A percentile compares a stretch with the other conserved stretches of the same genome.
phyloP scores from a whole-genome alignment of 306 rosid genomes.

The Cicer bijugum region DNA sequence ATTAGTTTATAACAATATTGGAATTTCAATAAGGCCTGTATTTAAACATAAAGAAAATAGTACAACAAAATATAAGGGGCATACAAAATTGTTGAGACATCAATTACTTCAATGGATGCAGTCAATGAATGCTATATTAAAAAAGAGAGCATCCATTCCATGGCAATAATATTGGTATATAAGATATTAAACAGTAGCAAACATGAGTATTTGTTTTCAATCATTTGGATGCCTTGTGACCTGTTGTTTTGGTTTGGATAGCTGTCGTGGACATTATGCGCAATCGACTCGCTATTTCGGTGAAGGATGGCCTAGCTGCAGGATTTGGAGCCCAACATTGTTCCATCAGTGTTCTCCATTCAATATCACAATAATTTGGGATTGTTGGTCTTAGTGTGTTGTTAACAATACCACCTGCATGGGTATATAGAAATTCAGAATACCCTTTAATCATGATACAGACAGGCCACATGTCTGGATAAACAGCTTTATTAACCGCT shows the following conservation, averaged over 20 bases:
- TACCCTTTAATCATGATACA: neutral
- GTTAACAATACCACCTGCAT: slow-evolving; percentile 85
- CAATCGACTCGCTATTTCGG: slow-evolving; percentile 74
- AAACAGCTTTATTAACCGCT: neutral
- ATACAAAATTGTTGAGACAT: slow-evolving; percentile 25
- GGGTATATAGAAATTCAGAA: slow-evolving; percentile 6
- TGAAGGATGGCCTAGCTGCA: slow-evolving; percentile 70
- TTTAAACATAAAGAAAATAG: slow-evolving; percentile 18
- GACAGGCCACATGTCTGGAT: neutral
- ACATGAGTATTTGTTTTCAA: neutral
- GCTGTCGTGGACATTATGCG: slow-evolving; percentile 75
- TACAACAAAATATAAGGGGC: slow-evolving; percentile 18
- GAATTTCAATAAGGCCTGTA: neutral
- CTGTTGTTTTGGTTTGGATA: slow-evolving; percentile 57
- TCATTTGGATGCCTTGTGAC: slow-evolving; percentile 49
- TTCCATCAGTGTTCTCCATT: slow-evolving; percentile 87
- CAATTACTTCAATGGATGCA: slow-evolving; percentile 26
- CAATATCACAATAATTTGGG: slow-evolving; percentile 70
- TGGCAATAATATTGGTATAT: slow-evolving; percentile 2
- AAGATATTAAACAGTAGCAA: neutral
- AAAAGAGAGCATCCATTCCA: neutral
- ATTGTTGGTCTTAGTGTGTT: slow-evolving; percentile 80
- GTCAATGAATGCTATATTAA: slow-evolving; percentile 28
- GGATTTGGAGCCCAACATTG: slow-evolving; percentile 94
- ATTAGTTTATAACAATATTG: slow-evolving; percentile 28